Conservation (phyloP, 2,329 filamentous ascomycete genomes). For the Fragosphaeria purpurea region DNA sequence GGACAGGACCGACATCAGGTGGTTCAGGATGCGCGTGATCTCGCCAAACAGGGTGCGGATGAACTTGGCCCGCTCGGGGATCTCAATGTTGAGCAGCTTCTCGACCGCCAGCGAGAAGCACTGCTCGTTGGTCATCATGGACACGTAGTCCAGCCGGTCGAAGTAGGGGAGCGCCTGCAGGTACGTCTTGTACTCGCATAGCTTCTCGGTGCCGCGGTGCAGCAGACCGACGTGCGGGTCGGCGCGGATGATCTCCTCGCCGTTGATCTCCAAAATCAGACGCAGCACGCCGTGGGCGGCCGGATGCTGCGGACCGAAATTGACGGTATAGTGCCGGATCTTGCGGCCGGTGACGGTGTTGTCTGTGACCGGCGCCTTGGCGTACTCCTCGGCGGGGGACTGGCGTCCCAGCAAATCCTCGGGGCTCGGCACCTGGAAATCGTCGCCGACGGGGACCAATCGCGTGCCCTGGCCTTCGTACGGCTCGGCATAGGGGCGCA, state of each 20-base stretch:
- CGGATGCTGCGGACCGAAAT: slow-evolving; percentile 97
- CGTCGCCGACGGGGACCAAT: slow-evolving; percentile 54
- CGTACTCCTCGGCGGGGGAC: slow-evolving; percentile 19
- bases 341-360: slow-evolving; percentile 56
- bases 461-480: slow-evolving; percentile 45
- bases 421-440: slow-evolving; percentile 46
- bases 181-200: slow-evolving; percentile 99
- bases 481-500: slow-evolving; percentile 53
- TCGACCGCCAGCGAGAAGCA: slow-evolving; percentile 92
- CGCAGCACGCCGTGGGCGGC: slow-evolving; percentile 97
- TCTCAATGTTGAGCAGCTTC: slow-evolving; percentile 94
- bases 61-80: slow-evolving; percentile 91
- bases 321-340: slow-evolving; percentile 98
- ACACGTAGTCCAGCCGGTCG: slow-evolving; percentile 96
- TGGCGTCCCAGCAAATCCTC: slow-evolving; percentile 21
- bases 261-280: slow-evolving; percentile 93
- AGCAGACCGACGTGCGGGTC: slow-evolving; percentile 95
- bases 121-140: slow-evolving; percentile 99
- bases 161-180: slow-evolving; percentile 97
- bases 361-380: slow-evolving; percentile 36
- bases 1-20: slow-evolving; percentile 93
- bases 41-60: slow-evolving; percentile 94
- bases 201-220: slow-evolving; percentile 95
- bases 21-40: slow-evolving; percentile 88
- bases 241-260: slow-evolving; percentile 92